These are phyloP conservation scores for Eustoma russellianum DNA, from an alignment of 257 asterid genomes.

Conservation along the genomic window DNA sequence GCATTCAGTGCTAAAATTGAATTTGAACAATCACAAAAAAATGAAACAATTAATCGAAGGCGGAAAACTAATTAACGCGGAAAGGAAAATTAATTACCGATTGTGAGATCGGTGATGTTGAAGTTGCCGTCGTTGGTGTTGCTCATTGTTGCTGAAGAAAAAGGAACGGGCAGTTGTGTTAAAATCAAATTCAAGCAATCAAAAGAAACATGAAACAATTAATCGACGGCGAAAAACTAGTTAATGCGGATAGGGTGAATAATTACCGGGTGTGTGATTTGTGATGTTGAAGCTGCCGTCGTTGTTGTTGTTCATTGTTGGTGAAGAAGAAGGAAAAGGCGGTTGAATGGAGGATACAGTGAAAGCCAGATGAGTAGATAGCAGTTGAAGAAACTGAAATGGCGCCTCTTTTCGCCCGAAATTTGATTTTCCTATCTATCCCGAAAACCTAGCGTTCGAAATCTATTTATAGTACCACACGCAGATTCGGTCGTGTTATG, in stretches of 20 bases:
- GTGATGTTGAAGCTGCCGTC: slow-evolving; percentile 17
- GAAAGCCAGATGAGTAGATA: neutral
- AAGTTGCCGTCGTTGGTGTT: slow-evolving; percentile 18
- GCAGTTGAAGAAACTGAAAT: neutral
- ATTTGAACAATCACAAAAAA: slow-evolving; percentile 1
- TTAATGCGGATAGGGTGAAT: neutral
- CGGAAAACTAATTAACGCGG: neutral
- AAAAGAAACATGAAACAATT: neutral
- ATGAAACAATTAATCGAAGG: neutral
- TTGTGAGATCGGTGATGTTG: slow-evolving; percentile 30
- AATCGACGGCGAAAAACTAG: slow-evolving; percentile 1
- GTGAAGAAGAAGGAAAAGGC: no score
- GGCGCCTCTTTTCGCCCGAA: neutral
- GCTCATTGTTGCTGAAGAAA: no score
- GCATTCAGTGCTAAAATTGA: slow-evolving; percentile 44
- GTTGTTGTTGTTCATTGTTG: no score
- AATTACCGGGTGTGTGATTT: slow-evolving; percentile 32
- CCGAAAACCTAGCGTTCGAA: no score
- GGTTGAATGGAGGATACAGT: no score
- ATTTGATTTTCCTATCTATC: no score
- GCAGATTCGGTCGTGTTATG: no score
- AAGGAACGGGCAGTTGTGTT: slow-evolving; percentile 17
- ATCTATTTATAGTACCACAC: no score
- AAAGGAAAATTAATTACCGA: slow-evolving; percentile 14
- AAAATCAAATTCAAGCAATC: slow-evolving; percentile 5